A percentile compares a stretch with the other conserved stretches of the same genome.
Conservation (phyloP, 2,329 filamentous ascomycete species). For the Talaromyces pinophilus region DNA sequence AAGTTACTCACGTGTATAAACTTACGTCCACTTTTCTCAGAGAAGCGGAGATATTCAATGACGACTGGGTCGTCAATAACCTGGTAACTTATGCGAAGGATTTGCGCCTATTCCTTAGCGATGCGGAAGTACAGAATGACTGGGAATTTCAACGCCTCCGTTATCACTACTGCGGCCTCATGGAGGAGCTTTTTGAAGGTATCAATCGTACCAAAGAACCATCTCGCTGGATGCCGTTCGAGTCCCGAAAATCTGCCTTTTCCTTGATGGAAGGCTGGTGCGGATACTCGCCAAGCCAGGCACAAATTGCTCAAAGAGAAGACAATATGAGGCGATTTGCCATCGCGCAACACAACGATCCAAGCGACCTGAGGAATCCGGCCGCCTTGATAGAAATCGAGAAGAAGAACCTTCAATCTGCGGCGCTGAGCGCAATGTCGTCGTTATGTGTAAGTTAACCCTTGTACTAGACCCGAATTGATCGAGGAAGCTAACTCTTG, state of each 20-base stretch:
- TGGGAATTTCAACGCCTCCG: constrained; percentile 91
- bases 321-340: constrained; percentile 84
- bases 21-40: constrained; percentile 87
- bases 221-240: constrained; percentile 94
- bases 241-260: constrained; percentile 92
- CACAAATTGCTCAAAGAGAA: constrained; percentile 76
- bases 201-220: constrained; percentile 84
- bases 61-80: constrained; percentile 88
- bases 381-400: constrained; percentile 96
- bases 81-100: constrained; percentile 89
- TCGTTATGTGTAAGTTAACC: constrained; percentile 71
- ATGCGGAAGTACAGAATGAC: constrained; percentile 90
- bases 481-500: constrained; percentile 12
- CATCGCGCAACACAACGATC: constrained; percentile 72
- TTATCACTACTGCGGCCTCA: constrained; percentile 88
- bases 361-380: constrained; percentile 72
- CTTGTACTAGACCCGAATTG: neutral
- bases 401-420: constrained; percentile 85
- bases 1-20: constrained; percentile 95
- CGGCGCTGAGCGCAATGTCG: constrained; percentile 93
- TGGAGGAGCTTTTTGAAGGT: constrained; percentile 90
- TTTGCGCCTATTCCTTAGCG: constrained; percentile 89
- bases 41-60: constrained; percentile 73
- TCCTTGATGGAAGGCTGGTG: constrained; percentile 99
- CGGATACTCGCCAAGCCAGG: constrained; percentile 89